These are phyloP conservation scores for Solanum hybrid DNA, from an alignment of 305 asterid genomes.

Conservation along the genomic window DNA sequence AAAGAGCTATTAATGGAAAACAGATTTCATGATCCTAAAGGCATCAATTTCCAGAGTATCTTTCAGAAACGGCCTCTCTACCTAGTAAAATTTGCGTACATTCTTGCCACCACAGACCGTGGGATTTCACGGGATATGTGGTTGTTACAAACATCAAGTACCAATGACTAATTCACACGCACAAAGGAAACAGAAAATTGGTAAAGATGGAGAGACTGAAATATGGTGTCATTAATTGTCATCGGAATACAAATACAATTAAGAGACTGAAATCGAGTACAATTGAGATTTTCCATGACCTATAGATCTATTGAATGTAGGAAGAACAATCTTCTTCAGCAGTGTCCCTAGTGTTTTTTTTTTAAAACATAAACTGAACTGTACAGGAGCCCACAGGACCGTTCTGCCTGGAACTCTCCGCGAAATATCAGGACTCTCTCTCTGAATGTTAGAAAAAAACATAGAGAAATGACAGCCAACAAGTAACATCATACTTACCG, in stretches of 20 bases:
- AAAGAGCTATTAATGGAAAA: neutral
- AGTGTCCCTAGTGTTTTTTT: neutral
- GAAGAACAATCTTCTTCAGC: neutral
- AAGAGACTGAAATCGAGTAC: neutral
- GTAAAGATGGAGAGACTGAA: neutral
- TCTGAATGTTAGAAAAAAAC: constrained; percentile 6
- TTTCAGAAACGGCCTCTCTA: neutral
- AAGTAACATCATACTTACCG: constrained; percentile 30
- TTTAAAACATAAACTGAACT: neutral
- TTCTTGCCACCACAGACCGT: neutral
- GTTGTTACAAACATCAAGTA: neutral
- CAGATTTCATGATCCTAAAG: neutral
- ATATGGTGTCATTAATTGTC: neutral
- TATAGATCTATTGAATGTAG: neutral
- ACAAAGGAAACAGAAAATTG: neutral
- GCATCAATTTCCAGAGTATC: neutral
- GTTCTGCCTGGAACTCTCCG: neutral
- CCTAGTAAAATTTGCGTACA: no score
- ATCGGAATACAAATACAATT: neutral
- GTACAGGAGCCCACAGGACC: neutral
- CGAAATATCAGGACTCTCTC: neutral
- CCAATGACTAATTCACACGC: neutral
- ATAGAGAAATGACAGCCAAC: constrained; percentile 42
- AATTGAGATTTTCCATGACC: neutral
- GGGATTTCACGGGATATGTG: neutral